These are phyloP conservation scores for Eucalyptus curtisii DNA, from an alignment of 345 rosid genomes.

Conservation along the genomic window DNA sequence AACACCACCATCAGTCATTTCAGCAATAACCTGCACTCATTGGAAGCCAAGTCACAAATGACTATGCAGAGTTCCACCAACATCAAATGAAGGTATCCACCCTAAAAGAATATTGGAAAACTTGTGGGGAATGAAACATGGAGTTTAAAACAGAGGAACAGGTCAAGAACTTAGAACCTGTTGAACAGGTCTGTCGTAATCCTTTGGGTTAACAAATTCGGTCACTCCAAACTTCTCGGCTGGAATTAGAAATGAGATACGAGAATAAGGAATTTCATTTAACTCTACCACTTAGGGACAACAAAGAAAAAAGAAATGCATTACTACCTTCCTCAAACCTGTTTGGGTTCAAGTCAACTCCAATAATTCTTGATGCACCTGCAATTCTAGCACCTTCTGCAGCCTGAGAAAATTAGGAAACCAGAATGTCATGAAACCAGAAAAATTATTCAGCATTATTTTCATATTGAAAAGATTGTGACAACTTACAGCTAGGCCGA, in stretches of 20 bases:
- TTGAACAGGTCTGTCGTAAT: slow-evolving; percentile 19
- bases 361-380: slow-evolving; percentile 29
- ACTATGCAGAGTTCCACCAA: not conserved
- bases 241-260: not conserved
- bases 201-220: slow-evolving; percentile 21
- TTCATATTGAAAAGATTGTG: not conserved
- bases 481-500: slow-evolving; percentile 21
- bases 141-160: not conserved
- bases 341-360: slow-evolving; percentile 18
- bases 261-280: not conserved
- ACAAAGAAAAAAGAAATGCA: not conserved
- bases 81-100: not conserved
- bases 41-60: not conserved
- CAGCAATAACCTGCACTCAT: slow-evolving; percentile 20
- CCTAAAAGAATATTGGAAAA: not conserved
- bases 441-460: not conserved
- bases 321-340: slow-evolving; percentile 18
- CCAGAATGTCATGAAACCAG: not conserved
- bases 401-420: slow-evolving; percentile 3
- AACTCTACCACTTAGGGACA: not conserved
- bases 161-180: slow-evolving; percentile 3
- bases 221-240: slow-evolving; percentile 31
- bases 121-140: not conserved
- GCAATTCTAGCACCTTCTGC: slow-evolving; percentile 34
- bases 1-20: slow-evolving; percentile 35